Percentiles rank a stretch among this genome's conserved stretches.
Conservation (phyloP, 768 basidiomycete species). For the Coprinopsis marcescibilis region DNA sequence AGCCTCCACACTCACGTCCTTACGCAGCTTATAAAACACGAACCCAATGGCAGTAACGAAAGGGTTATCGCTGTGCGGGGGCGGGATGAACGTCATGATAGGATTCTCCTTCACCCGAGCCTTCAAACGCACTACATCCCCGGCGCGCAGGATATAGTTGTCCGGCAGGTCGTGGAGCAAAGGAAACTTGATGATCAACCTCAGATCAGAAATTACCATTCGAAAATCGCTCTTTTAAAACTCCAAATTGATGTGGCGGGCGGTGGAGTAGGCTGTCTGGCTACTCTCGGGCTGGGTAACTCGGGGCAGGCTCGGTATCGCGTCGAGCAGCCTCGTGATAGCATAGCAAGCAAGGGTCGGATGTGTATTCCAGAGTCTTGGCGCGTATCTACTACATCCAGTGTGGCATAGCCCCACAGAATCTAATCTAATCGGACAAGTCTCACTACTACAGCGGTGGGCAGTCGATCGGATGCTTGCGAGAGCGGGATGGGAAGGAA, state of each 20-base stretch:
- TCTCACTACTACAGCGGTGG: not conserved
- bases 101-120: not conserved
- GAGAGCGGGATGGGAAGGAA: not conserved
- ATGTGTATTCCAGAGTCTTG: too few relatives aligned
- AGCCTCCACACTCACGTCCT: not conserved
- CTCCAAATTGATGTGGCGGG: not conserved
- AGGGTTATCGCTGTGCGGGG: not conserved
- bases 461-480: not conserved
- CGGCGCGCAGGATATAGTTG: not conserved
- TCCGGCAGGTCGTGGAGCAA: not conserved
- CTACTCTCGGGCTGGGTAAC: too few relatives aligned
- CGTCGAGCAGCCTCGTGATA: too few relatives aligned
- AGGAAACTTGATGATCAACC: not conserved
- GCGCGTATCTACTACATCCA: too few relatives aligned
- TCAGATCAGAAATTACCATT: not conserved
- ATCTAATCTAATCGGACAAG: too few relatives aligned
- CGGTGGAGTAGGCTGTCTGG: too few relatives aligned
- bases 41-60: not conserved
- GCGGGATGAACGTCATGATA: not conserved
- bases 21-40: not conserved
- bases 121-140: not conserved
- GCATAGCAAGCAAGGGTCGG: too few relatives aligned
- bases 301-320: too few relatives aligned
- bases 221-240: not conserved
- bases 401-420: too few relatives aligned